Conservation (phyloP, 1,139 yeast genomes). For the Komagataea norvegica region DNA sequence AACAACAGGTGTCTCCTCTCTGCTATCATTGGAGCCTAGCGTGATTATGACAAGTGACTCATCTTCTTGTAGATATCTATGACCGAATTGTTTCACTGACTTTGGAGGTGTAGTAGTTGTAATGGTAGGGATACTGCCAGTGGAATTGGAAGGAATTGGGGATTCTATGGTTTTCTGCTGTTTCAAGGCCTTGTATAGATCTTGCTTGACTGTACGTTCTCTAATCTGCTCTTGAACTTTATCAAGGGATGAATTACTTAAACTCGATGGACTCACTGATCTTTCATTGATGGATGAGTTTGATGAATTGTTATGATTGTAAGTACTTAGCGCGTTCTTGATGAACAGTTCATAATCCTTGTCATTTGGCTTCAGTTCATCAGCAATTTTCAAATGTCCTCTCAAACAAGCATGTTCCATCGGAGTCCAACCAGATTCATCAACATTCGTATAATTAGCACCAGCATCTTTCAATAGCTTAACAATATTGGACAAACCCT, state of each 20-base stretch:
- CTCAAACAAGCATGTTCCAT: conserved; percentile 93
- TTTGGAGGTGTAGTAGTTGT: conserved; percentile 25
- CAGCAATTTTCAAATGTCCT: conserved; percentile 76
- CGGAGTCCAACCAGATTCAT: conserved; percentile 94
- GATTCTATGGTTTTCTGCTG: conserved; percentile 13
- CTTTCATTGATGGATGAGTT: conserved; percentile 11
- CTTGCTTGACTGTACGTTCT: conserved; percentile 12
- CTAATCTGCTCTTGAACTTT: conserved; percentile 26
- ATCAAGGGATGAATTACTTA: conserved; percentile 34
- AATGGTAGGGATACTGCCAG: neutral
- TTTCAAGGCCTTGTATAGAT: conserved; percentile 21
- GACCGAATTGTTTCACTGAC: conserved; percentile 83
- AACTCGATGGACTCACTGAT: conserved; percentile 1
- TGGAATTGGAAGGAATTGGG: conserved; percentile 3
- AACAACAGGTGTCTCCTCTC: conserved; percentile 58
- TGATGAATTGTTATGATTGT: conserved; percentile 10
- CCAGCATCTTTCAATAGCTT: conserved; percentile 48
- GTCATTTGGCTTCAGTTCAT: conserved; percentile 37
- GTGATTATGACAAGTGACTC: conserved; percentile 74
- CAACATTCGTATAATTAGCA: conserved; percentile 54
- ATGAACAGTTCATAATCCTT: conserved; percentile 18
- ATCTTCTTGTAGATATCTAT: conserved; percentile 55
- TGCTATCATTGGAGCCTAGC: conserved; percentile 78
- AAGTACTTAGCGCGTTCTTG: conserved; percentile 7
- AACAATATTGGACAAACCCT: conserved; percentile 63